Evolutionary conservation across 2,329 filamentous ascomycete genomes (phyloP), one percentile per base, ranked within the genome.

Genomic region (Colletotrichum sp.): DNA sequence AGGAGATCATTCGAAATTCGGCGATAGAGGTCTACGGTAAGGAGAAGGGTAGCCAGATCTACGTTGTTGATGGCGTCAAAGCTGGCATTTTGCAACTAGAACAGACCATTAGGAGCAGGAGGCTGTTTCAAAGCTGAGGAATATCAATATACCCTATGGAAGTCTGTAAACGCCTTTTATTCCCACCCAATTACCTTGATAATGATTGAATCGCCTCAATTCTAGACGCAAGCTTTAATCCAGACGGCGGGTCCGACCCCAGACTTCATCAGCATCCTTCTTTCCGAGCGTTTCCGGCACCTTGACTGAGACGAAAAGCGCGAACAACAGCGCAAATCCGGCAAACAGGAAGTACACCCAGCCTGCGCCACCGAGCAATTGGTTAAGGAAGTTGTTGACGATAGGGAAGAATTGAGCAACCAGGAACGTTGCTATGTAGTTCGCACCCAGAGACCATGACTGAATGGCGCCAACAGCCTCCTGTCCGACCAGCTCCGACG

Each of bases 391-490:
- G 57, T 91, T 90, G 80, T 98, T 97, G 74, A 98, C 83, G 24
- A 98, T 89, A 0, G 97, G 96, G 86, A 99, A 98, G 84, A 98
- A 98, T 79, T 98, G 95, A 0, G 96, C 96, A 3, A 99, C 95
- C 27, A 98, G 78, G 80, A 98, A 98, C 0, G 96, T 98, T 1
- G 95, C 94, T 31, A 95, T 88, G 88, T 97, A 98, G 82, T 97
- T 98, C 16, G 94, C 93, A 2, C 92, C 95, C 29, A 98, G 84
- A 1, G 93, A 94, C 90, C 95, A 97, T 72, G 93, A 96, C 82
- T 99, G 97, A 1, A 95, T 94, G 0, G 96, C 95, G 2, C 96
- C 96, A 0, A 98, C 95, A 0, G 96, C 97, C 81, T 98, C 95
- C 15, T 95, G 93, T 0, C 93, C 94, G 1, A 98, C 97, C 4